Conservation (phyloP, 805 yeast species). For the Wickerhamomyces alni region DNA sequence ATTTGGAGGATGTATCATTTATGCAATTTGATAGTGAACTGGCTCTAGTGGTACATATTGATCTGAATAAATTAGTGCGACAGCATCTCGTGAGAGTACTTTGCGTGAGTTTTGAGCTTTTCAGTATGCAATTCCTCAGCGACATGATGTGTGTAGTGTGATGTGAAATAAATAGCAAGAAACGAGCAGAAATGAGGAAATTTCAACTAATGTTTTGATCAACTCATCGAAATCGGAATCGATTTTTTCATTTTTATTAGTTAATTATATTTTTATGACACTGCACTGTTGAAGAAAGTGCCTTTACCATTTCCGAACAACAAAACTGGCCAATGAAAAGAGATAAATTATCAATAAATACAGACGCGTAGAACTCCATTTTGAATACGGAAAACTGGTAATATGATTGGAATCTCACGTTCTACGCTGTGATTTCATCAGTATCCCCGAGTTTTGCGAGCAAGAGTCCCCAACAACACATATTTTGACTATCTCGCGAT, state of each 20-base stretch:
- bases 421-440: not conserved
- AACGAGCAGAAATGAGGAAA: not conserved
- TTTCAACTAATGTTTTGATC: not conserved
- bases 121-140: conserved; percentile 3
- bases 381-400: not conserved
- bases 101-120: conserved; percentile 4
- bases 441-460: not conserved
- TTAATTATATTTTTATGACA: conserved; percentile 1
- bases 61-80: too few species aligned
- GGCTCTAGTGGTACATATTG: too few species aligned
- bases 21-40: too few species aligned
- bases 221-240: not conserved
- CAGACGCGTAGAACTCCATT: not conserved
- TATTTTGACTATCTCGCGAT: not conserved
- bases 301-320: not conserved
- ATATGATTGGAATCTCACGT: not conserved
- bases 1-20: too few species aligned
- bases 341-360: not conserved
- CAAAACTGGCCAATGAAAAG: not conserved
- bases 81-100: too few species aligned
- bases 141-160: conserved; percentile 2
- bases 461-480: not conserved
- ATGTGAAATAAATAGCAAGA: not conserved
- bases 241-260: not conserved
- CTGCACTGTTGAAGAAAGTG: not conserved